Base-by-base conservation (phyloP, 2,329 filamentous ascomycete genomes). In the Aspergillus spinulosporus region DNA sequence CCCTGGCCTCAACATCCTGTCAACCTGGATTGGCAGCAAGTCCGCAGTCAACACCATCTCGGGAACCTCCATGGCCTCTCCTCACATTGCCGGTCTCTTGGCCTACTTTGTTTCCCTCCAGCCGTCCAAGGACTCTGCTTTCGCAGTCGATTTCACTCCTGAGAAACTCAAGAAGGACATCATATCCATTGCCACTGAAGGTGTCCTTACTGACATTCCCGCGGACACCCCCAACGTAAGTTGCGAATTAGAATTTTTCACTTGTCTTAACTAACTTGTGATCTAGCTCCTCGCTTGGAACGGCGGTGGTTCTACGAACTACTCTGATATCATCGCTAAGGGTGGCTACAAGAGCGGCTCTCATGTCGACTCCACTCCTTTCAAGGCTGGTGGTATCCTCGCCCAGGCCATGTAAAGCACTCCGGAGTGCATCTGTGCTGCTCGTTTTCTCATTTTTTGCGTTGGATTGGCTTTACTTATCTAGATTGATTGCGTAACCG, bases 21-120 rank as follows among this genome's bases (percentile, higher is more conserved):
- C 94, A 64, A 97, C 94, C 75, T 99, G 94, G 94, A 96, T 96
- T 69, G 94, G 95, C 74, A 93, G 88, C 85, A 89, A 94, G 78
- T 88, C 93, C 71, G 93, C 94, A 71, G 86, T 91, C 81, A 99
- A 99, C 87, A 97, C 91, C 80, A 99, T 99, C 81, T 97, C 93
- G 42, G 94, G 94, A 76, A 99, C 94, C 65, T 99, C 94, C 54
- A 99, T 99, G 94, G 94, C 94, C 61, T 97, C 94, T 61, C 94
- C 94, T 67, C 94, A 99, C 78, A 89, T 99, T 74, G 88, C 88
- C 73, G 94, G 94, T 84, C 91, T 99, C 62, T 82, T 97, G 69
- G 94, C 94, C 80, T 99, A 99, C 84, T 90, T 96, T 79, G 87
- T 99, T 59, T 99, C 94, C 64, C 91, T 99, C 56, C 92, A 97